Evolutionary conservation across 148 eudicot species (phyloP).

Genomic region (Chenopodium berlandieri): DNA sequence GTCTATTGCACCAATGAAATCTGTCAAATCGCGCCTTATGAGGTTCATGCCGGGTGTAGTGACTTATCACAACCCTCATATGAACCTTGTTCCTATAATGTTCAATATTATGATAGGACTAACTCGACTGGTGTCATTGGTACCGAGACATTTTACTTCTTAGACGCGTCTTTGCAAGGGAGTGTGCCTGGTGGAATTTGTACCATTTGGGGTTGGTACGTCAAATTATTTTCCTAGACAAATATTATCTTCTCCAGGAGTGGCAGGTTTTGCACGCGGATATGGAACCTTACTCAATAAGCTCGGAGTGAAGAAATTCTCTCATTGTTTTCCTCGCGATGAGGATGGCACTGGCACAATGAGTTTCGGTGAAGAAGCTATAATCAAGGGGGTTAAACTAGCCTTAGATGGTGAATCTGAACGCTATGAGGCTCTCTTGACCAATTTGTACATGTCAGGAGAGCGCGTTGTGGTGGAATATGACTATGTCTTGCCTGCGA

Average conservation of each 20-base stretch:
- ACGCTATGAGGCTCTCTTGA: not conserved
- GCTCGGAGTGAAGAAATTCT: constrained; percentile 10
- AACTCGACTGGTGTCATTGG: not conserved
- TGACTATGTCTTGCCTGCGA: not conserved
- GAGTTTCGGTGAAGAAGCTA: not conserved
- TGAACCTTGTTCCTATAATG: not conserved
- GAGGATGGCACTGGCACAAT: not conserved
- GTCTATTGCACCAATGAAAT: not conserved
- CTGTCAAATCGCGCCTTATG: not conserved
- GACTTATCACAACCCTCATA: not conserved
- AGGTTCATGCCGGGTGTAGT: not conserved
- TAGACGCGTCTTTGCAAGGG: not conserved
- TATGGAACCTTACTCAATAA: not conserved
- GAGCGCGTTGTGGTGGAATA: not conserved
- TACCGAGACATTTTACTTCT: constrained; percentile 8
- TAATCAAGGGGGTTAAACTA: not conserved
- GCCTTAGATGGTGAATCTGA: not conserved
- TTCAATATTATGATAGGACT: not conserved
- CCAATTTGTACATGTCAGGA: not conserved
- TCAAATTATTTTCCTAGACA: not conserved
- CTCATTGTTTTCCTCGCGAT: not conserved
- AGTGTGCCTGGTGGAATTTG: not conserved
- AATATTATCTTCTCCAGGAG: not conserved
- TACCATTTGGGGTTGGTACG: constrained; percentile 9
- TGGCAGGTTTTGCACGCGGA: constrained; percentile 3